These are phyloP conservation scores for Trypanosoma cruzi DNA, from an alignment of 208 protist species.

Conservation along the genomic window DNA sequence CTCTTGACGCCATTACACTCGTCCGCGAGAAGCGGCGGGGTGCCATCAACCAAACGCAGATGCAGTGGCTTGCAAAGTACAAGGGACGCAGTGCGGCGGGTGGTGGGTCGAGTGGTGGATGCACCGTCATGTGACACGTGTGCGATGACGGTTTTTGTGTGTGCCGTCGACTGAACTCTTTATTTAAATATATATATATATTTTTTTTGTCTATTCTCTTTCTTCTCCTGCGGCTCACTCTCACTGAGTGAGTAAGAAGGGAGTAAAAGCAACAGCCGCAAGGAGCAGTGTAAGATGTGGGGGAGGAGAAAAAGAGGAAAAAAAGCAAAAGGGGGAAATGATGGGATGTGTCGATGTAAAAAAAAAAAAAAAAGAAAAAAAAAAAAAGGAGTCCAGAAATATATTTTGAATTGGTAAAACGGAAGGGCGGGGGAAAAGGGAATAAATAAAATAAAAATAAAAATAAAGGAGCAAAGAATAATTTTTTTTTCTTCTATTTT, in stretches of 20 bases:
- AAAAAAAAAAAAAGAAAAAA: slow-evolving; percentile 27
- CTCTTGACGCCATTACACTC: slow-evolving; percentile 82
- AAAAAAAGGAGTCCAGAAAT: too few relatives aligned
- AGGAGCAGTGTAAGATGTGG: too few relatives aligned
- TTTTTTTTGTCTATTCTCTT: neutral
- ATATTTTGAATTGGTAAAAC: too few relatives aligned
- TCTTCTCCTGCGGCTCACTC: neutral
- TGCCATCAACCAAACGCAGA: slow-evolving; percentile 92
- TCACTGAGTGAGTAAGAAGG: slow-evolving; percentile 4
- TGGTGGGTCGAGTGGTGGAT: slow-evolving; percentile 58
- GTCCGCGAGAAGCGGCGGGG: slow-evolving; percentile 85
- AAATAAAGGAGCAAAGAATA: too few relatives aligned
- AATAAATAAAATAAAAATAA: too few relatives aligned
- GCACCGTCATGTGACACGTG: slow-evolving; percentile 61
- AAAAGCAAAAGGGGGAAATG: neutral
- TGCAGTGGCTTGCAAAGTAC: slow-evolving; percentile 91
- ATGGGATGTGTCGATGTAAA: too few relatives aligned
- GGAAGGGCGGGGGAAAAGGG: too few relatives aligned
- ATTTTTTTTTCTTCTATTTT: too few relatives aligned
- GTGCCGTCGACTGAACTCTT: too few relatives aligned
- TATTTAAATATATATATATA: neutral
- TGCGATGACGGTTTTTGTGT: too few relatives aligned
- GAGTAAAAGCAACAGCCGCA: neutral
- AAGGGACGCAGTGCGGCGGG: slow-evolving; percentile 51
- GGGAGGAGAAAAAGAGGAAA: slow-evolving; percentile 7